A percentile compares a stretch with the other conserved stretches of the same genome.
These are phyloP conservation scores for Brasilioporus rufonigricans DNA, from an alignment of 768 basidiomycete genomes.

Conservation along the genomic window DNA sequence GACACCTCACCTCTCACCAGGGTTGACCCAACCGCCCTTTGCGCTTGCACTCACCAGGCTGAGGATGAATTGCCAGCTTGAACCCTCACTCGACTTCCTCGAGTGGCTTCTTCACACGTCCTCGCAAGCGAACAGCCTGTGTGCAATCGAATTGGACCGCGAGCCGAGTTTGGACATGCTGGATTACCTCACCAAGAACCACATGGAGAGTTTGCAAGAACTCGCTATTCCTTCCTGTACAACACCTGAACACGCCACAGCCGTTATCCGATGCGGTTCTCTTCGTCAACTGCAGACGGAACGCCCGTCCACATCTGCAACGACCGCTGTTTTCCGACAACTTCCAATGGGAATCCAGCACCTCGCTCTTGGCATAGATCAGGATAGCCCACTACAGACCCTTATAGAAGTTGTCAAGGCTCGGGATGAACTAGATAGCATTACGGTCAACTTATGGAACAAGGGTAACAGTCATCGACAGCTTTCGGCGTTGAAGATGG, in stretches of 20 bases:
- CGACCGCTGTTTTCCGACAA: constrained; percentile 42
- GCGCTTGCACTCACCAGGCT: constrained; percentile 50
- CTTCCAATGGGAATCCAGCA: constrained; percentile 52
- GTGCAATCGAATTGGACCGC: constrained; percentile 55
- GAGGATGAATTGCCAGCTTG: constrained; percentile 63
- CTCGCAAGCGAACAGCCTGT: constrained; percentile 39
- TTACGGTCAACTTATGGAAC: constrained; percentile 56
- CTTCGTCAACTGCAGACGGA: constrained; percentile 60
- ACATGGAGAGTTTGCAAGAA: constrained; percentile 49
- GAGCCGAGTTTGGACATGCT: constrained; percentile 56
- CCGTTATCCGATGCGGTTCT: constrained; percentile 45
- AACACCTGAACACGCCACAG: constrained; percentile 44
- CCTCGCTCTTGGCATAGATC: constrained; percentile 60
- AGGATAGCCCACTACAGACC: constrained; percentile 51
- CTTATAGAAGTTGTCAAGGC: constrained; percentile 54
- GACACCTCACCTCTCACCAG: constrained; percentile 46
- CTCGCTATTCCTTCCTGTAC: constrained; percentile 57
- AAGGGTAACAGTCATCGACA: constrained; percentile 49
- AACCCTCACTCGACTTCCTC: constrained; percentile 61
- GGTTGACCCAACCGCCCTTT: constrained; percentile 38
- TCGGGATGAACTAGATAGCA: constrained; percentile 39
- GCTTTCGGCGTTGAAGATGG: constrained; percentile 55
- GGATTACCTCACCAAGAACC: constrained; percentile 50
- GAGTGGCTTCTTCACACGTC: constrained; percentile 70
- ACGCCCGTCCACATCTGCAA: constrained; percentile 41